These are phyloP conservation scores for Geranomyces michiganensis DNA, from an alignment of 192 early-diverging fungal genomes.

Conservation along the genomic window DNA sequence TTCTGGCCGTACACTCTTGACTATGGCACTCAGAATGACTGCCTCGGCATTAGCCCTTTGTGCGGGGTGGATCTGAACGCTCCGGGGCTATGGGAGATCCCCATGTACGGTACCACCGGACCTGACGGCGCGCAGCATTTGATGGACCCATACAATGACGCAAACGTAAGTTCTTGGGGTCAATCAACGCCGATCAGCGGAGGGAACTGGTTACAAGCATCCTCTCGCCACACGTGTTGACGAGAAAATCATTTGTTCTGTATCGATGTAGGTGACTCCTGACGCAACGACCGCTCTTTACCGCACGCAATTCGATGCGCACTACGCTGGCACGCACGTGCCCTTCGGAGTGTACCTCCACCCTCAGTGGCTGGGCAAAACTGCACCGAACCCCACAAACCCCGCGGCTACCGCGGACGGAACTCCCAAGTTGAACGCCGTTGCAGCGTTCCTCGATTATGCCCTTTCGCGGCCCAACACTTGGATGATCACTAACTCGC, in stretches of 20 bases:
- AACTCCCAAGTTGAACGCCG: constrained; percentile 28
- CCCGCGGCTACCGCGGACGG: constrained; percentile 34
- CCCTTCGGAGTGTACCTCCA: constrained; percentile 47
- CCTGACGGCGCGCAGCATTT: constrained; percentile 20
- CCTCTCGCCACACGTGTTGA: not conserved
- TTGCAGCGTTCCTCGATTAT: constrained; percentile 58
- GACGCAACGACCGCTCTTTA: constrained; percentile 5
- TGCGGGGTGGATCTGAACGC: constrained; percentile 32
- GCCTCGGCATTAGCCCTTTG: constrained; percentile 14
- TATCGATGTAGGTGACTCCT: too few species aligned
- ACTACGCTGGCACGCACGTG: constrained; percentile 36
- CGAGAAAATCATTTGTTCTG: not conserved
- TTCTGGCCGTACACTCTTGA: constrained; percentile 51
- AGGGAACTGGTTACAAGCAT: too few species aligned
- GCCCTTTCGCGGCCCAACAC: constrained; percentile 59
- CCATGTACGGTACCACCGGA: constrained; percentile 25
- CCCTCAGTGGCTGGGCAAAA: constrained; percentile 32
- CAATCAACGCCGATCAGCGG: too few species aligned
- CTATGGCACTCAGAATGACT: constrained; percentile 38
- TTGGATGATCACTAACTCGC: constrained; percentile 73
- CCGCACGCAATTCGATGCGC: constrained; percentile 26
- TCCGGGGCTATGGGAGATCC: constrained; percentile 44
- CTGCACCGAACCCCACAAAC: not conserved
- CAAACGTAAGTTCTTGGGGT: too few species aligned
- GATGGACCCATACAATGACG: constrained; percentile 45